phyloP scores from a whole-genome alignment of 306 rosid species.

The Trifolium subterraneum region DNA sequence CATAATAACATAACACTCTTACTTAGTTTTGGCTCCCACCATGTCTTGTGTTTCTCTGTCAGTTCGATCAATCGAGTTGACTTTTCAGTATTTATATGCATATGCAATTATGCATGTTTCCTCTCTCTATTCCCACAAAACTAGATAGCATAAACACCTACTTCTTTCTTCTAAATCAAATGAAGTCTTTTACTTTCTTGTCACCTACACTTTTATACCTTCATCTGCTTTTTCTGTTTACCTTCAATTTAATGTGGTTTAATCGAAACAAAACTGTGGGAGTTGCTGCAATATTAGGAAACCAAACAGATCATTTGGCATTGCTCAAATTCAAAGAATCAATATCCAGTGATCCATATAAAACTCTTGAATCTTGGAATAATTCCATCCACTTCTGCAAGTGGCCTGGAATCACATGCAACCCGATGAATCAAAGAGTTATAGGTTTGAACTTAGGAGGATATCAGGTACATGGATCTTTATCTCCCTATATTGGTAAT shows the following conservation, averaged over 20 bases:
- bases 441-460: background rate
- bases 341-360: background rate
- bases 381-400: background rate
- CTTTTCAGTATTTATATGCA: too few species aligned
- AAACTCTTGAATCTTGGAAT: background rate
- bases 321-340: background rate
- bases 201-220: background rate
- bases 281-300: background rate
- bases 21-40: too few species aligned
- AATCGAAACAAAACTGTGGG: background rate
- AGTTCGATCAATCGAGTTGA: too few species aligned
- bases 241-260: background rate
- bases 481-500: slow-evolving; percentile 14
- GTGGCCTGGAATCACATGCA: slow-evolving; percentile 13
- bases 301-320: slow-evolving; percentile 15
- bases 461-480: background rate
- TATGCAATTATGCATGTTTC: background rate
- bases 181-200: background rate
- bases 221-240: background rate
- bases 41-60: too few species aligned
- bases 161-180: background rate
- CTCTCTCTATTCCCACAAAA: background rate
- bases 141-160: background rate
- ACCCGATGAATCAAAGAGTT: background rate
- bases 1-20: too few species aligned